These are phyloP conservation scores for Boletus eberwhitei DNA, from an alignment of 768 basidiomycete species.

Conservation along the genomic window DNA sequence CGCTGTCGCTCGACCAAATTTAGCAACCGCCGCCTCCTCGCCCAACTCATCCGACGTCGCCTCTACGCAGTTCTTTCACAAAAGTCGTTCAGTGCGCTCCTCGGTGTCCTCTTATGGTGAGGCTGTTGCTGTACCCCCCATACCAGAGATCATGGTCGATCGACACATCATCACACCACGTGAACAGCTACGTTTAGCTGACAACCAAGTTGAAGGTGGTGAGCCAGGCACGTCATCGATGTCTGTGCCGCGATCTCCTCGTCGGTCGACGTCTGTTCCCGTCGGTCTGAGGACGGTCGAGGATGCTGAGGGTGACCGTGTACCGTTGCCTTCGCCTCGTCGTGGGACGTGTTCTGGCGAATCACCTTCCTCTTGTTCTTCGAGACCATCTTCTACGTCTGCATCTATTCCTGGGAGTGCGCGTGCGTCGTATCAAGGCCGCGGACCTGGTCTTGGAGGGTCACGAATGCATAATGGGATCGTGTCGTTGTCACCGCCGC, in stretches of 20 bases:
- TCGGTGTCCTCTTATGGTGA: slow-evolving; percentile 57
- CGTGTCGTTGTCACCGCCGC: slow-evolving; percentile 29
- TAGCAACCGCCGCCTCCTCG: slow-evolving; percentile 57
- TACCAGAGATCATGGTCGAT: slow-evolving; percentile 32
- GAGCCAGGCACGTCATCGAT: background rate
- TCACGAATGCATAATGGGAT: slow-evolving; percentile 19
- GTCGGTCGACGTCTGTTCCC: slow-evolving; percentile 21
- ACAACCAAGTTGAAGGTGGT: slow-evolving; percentile 14
- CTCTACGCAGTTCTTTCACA: slow-evolving; percentile 50
- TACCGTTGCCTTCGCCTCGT: slow-evolving; percentile 10
- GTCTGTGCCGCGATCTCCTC: slow-evolving; percentile 11
- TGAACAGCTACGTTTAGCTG: slow-evolving; percentile 46
- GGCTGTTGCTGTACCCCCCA: slow-evolving; percentile 34
- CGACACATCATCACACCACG: slow-evolving; percentile 56
- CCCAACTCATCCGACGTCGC: slow-evolving; percentile 57
- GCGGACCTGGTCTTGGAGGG: slow-evolving; percentile 3
- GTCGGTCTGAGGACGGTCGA: slow-evolving; percentile 4
- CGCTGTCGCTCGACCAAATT: slow-evolving; percentile 37
- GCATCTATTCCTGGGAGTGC: slow-evolving; percentile 35
- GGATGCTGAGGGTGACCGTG: slow-evolving; percentile 1
- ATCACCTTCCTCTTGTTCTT: slow-evolving; percentile 29
- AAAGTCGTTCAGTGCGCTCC: slow-evolving; percentile 46
- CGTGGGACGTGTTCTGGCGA: slow-evolving; percentile 11
- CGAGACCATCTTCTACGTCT: slow-evolving; percentile 43
- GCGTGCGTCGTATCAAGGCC: slow-evolving; percentile 34